Evolutionary conservation across 305 asterid species (phyloP).

Genomic region (Fraxinus greggii): DNA sequence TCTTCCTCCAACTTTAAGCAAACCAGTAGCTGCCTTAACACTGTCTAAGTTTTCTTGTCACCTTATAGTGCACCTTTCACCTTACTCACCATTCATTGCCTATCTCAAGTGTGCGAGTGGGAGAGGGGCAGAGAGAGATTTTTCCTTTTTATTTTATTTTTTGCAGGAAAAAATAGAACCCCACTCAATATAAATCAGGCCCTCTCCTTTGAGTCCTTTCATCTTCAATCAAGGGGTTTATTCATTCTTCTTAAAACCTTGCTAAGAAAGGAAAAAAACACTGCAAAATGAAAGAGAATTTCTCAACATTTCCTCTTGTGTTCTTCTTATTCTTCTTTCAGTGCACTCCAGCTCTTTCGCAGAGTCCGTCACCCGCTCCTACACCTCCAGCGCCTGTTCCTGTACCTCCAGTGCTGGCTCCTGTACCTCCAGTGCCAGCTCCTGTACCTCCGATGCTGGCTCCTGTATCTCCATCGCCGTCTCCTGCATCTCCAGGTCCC

Average conservation of each 20-base stretch:
- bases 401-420: neutral
- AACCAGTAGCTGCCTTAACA: constrained; percentile 37
- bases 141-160: neutral
- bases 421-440: neutral
- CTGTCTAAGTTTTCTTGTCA: constrained; percentile 22
- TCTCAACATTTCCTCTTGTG: constrained; percentile 15
- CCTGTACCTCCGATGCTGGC: neutral
- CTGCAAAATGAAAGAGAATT: constrained; percentile 21
- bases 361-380: constrained; percentile 40
- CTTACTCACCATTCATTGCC: constrained; percentile 22
- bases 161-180: neutral
- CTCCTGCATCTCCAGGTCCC: constrained; percentile 17
- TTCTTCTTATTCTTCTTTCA: constrained; percentile 26
- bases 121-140: neutral
- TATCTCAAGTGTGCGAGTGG: constrained; percentile 5
- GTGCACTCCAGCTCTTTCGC: constrained; percentile 33
- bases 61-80: constrained; percentile 9
- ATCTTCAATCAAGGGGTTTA: constrained; percentile 12
- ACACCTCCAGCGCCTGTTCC: constrained; percentile 2
- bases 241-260: neutral
- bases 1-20: constrained; percentile 48
- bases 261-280: neutral
- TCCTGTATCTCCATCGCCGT: neutral
- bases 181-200: constrained; percentile 25
- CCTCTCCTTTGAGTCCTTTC: neutral